phyloP scores from a whole-genome alignment of 2,329 filamentous ascomycete species.

The Epicoccum sorghinum region DNA sequence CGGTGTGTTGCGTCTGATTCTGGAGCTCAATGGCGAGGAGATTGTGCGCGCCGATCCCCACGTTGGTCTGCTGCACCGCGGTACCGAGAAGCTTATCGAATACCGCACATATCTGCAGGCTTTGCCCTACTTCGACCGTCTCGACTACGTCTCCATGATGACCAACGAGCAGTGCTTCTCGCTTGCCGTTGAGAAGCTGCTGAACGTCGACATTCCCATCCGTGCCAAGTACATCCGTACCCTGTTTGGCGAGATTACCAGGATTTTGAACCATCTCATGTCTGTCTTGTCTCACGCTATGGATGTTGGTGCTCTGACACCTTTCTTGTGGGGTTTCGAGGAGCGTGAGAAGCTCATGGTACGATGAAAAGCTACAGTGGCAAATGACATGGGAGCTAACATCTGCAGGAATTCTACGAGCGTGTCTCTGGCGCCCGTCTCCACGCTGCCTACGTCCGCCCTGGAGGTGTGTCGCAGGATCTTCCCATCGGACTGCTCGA shows the following conservation, averaged over 20 bases:
- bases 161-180: constrained; percentile 99
- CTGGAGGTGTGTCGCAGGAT: constrained; percentile 95
- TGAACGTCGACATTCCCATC: constrained; percentile 95
- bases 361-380: constrained; percentile 25
- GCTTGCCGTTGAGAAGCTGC: constrained; percentile 93
- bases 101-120: constrained; percentile 99
- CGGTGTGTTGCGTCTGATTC: constrained; percentile 95
- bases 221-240: constrained; percentile 97
- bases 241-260: constrained; percentile 92
- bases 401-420: constrained; percentile 92
- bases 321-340: constrained; percentile 99
- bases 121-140: constrained; percentile 95
- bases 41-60: constrained; percentile 96
- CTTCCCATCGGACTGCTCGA: constrained; percentile 91
- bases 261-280: constrained; percentile 97
- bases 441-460: constrained; percentile 95
- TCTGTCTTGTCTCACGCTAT: constrained; percentile 95
- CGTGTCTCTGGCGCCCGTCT: constrained; percentile 97
- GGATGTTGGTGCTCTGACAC: constrained; percentile 97
- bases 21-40: constrained; percentile 97
- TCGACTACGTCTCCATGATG: constrained; percentile 99
- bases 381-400: constrained; percentile 15
- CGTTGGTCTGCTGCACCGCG: constrained; percentile 92
- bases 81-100: constrained; percentile 99
- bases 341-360: constrained; percentile 99